These are phyloP conservation scores for Naganishia antarctica DNA, from an alignment of 768 basidiomycete species.

Conservation along the genomic window DNA sequence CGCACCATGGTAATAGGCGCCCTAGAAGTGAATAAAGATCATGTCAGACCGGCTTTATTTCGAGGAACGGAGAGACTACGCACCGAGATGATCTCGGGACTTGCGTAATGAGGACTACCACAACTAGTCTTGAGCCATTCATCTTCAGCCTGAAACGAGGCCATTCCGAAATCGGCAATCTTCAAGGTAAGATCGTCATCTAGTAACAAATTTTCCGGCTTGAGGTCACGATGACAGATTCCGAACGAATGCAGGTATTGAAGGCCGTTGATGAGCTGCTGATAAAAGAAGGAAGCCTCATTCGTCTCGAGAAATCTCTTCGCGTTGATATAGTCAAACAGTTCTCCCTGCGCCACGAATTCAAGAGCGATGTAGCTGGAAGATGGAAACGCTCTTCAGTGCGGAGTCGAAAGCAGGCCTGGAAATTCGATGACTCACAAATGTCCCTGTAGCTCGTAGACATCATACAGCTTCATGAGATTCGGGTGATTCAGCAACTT, in stretches of 20 bases:
- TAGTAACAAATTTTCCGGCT: constrained; percentile 94
- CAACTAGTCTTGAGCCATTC: constrained; percentile 88
- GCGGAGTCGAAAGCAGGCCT: background rate
- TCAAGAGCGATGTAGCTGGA: constrained; percentile 76
- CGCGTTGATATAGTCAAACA: constrained; percentile 93
- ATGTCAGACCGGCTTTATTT: background rate
- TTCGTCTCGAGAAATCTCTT: constrained; percentile 70
- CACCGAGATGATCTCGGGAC: constrained; percentile 85
- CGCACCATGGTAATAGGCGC: constrained; percentile 78
- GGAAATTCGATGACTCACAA: constrained; percentile 52
- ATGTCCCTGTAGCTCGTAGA: constrained; percentile 85
- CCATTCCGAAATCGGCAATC: constrained; percentile 99
- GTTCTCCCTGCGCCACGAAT: constrained; percentile 91
- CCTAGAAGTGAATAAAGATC: constrained; percentile 46
- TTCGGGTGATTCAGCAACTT: constrained; percentile 98
- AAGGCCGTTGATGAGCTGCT: constrained; percentile 89
- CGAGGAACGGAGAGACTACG: constrained; percentile 19
- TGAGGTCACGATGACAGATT: constrained; percentile 95
- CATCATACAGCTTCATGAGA: constrained; percentile 90
- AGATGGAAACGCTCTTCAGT: background rate
- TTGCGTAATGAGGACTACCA: constrained; percentile 93
- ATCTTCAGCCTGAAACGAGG: constrained; percentile 67
- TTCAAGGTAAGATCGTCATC: constrained; percentile 68
- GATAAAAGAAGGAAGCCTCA: constrained; percentile 87
- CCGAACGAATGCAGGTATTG: constrained; percentile 97